Evolutionary conservation across 768 basidiomycete species (phyloP).

Genomic region (Amanita molliuscula): DNA sequence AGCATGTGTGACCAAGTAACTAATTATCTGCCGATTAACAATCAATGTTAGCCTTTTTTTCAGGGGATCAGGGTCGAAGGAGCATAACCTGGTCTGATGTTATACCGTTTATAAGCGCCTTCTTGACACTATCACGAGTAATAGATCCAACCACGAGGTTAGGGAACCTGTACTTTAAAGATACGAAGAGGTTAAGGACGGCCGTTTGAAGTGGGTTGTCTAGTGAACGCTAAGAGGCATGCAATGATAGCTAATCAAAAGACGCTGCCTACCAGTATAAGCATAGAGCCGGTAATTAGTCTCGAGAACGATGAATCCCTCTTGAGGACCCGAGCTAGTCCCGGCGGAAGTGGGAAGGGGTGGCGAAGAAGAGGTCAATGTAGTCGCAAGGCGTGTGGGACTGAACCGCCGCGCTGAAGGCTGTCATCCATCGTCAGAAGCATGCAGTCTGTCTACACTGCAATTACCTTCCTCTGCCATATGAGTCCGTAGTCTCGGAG

Average conservation of each 20-base stretch:
- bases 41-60: constrained; percentile 10
- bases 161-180: constrained; percentile 88
- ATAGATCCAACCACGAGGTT: constrained; percentile 96
- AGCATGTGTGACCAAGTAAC: constrained; percentile 88
- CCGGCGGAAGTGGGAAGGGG: constrained; percentile 59
- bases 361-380: constrained; percentile 84
- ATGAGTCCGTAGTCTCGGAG: constrained; percentile 91
- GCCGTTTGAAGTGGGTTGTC: constrained; percentile 96
- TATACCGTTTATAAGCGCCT: constrained; percentile 89
- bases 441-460: constrained; percentile 11
- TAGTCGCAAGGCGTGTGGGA: constrained; percentile 91
- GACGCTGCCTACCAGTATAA: constrained; percentile 66
- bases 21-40: constrained; percentile 64
- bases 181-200: constrained; percentile 88
- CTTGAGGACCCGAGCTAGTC: constrained; percentile 45
- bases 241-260: constrained; percentile 13
- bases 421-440: constrained; percentile 28
- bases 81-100: constrained; percentile 82
- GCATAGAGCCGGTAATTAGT: constrained; percentile 98
- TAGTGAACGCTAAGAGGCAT: constrained; percentile 22
- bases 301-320: constrained; percentile 94
- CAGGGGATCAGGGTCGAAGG: constrained; percentile 12
- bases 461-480: constrained; percentile 68
- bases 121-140: constrained; percentile 91
- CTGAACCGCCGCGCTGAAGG: constrained; percentile 73